These are phyloP conservation scores for Rubroboletus pulcherrimus DNA, from an alignment of 768 basidiomycete genomes.

Conservation along the genomic window DNA sequence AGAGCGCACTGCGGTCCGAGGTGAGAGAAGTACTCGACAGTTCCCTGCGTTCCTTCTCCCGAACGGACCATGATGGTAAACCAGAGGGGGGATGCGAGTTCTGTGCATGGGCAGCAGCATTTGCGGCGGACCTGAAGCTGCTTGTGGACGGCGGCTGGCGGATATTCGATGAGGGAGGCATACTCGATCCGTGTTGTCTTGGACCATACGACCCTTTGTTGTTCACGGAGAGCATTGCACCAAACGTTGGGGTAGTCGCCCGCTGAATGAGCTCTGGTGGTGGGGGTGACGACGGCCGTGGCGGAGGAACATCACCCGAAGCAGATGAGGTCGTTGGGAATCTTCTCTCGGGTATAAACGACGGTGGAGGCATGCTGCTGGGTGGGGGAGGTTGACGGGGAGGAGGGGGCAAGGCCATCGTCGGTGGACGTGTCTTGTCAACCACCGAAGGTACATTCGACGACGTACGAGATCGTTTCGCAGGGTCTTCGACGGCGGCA, in stretches of 20 bases:
- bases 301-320: slow-evolving; percentile 64
- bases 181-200: slow-evolving; percentile 68
- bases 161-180: slow-evolving; percentile 68
- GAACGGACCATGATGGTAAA: slow-evolving; percentile 47
- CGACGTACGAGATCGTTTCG: slow-evolving; percentile 56
- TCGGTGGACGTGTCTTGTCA: slow-evolving; percentile 81
- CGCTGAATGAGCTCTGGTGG: slow-evolving; percentile 90
- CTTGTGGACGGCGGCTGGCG: slow-evolving; percentile 73
- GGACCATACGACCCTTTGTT: slow-evolving; percentile 43
- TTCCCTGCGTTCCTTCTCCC: slow-evolving; percentile 52
- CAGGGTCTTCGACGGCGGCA: slow-evolving; percentile 44
- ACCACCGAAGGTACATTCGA: slow-evolving; percentile 52
- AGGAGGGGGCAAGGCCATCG: slow-evolving; percentile 80
- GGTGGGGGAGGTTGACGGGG: slow-evolving; percentile 72
- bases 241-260: slow-evolving; percentile 82
- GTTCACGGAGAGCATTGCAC: slow-evolving; percentile 55
- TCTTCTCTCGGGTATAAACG: slow-evolving; percentile 70
- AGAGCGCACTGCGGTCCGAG: slow-evolving; percentile 64
- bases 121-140: slow-evolving; percentile 76
- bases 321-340: slow-evolving; percentile 40
- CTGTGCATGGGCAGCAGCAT: slow-evolving; percentile 52
- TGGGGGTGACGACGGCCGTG: slow-evolving; percentile 88
- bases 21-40: slow-evolving; percentile 67
- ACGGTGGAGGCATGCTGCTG: slow-evolving; percentile 68
- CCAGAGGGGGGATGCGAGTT: slow-evolving; percentile 39